phyloP scores from a whole-genome alignment of 2,329 filamentous ascomycete genomes.

The Penicillium sp. region DNA sequence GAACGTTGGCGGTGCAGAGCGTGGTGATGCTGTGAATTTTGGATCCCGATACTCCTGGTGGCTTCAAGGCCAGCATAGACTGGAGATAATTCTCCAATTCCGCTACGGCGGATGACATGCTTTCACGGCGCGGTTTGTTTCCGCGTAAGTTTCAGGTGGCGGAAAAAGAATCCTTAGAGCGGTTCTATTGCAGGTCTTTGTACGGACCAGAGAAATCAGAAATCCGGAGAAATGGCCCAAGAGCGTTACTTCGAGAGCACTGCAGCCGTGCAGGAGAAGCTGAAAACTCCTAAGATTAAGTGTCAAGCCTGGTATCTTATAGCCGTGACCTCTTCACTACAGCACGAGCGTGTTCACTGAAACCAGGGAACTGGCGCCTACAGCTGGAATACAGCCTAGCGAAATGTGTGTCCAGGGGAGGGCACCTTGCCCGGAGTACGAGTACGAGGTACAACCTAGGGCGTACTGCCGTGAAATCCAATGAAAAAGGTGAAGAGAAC shows the following conservation, averaged over 20 bases:
- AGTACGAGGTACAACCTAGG: slow-evolving; percentile 38
- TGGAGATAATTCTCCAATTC: slow-evolving; percentile 87
- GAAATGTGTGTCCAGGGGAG: slow-evolving; percentile 26
- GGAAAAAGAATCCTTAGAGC: neutral
- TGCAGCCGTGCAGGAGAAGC: neutral
- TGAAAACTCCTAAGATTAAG: slow-evolving; percentile 8
- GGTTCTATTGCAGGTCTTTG: neutral
- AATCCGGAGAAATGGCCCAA: neutral
- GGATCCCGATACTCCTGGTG: slow-evolving; percentile 88
- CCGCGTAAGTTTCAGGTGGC: neutral
- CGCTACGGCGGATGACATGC: slow-evolving; percentile 77
- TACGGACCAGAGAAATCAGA: neutral
- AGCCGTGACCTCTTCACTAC: slow-evolving; percentile 36
- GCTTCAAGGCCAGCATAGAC: slow-evolving; percentile 85
- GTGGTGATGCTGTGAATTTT: slow-evolving; percentile 84
- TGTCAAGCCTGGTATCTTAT: slow-evolving; percentile 15
- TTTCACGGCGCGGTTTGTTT: neutral
- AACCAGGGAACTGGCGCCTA: slow-evolving; percentile 33
- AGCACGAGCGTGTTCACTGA: slow-evolving; percentile 32
- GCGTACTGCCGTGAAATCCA: slow-evolving; percentile 22
- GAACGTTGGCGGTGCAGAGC: slow-evolving; percentile 81
- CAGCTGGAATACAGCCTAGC: slow-evolving; percentile 40
- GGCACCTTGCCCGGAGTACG: slow-evolving; percentile 28
- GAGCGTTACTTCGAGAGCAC: slow-evolving; percentile 8
- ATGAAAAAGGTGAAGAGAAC: slow-evolving; percentile 5